A percentile compares a stretch with the other conserved stretches of the same genome.
Evolutionary conservation across 306 rosid genomes (phyloP).

Genomic region (Adenanthera pavonina): DNA sequence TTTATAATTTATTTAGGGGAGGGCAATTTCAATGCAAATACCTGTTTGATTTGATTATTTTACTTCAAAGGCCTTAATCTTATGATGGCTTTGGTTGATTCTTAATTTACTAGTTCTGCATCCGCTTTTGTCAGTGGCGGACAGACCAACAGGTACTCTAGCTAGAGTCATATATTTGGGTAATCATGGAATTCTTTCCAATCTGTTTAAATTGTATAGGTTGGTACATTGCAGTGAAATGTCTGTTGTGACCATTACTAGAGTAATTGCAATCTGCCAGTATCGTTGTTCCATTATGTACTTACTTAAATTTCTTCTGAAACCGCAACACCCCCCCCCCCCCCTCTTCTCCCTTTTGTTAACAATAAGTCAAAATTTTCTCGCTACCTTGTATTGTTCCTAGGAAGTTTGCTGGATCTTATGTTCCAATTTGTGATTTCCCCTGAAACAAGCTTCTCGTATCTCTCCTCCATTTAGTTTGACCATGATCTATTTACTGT

Average conservation of each 20-base stretch:
- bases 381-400: background rate
- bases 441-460: background rate
- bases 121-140: background rate
- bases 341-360: background rate
- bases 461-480: slow-evolving; percentile 15
- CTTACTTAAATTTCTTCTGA: background rate
- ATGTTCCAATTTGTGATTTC: background rate
- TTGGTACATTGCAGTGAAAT: background rate
- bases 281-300: slow-evolving; percentile 16
- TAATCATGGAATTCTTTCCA: background rate
- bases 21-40: slow-evolving; percentile 4
- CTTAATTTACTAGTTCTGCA: slow-evolving; percentile 4
- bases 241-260: slow-evolving; percentile 5
- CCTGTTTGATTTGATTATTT: slow-evolving; percentile 23
- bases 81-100: slow-evolving; percentile 14
- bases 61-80: slow-evolving; percentile 12
- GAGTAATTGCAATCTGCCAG: slow-evolving; percentile 1
- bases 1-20: background rate
- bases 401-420: background rate
- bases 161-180: background rate
- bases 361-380: background rate
- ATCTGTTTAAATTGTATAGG: background rate
- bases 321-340: background rate
- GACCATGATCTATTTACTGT: background rate
- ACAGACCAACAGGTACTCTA: slow-evolving; percentile 1